Evolutionary conservation across 2,329 filamentous ascomycete species (phyloP), one percentile per base, ranked within the genome.

Genomic region (Colletotrichum paranaense): DNA sequence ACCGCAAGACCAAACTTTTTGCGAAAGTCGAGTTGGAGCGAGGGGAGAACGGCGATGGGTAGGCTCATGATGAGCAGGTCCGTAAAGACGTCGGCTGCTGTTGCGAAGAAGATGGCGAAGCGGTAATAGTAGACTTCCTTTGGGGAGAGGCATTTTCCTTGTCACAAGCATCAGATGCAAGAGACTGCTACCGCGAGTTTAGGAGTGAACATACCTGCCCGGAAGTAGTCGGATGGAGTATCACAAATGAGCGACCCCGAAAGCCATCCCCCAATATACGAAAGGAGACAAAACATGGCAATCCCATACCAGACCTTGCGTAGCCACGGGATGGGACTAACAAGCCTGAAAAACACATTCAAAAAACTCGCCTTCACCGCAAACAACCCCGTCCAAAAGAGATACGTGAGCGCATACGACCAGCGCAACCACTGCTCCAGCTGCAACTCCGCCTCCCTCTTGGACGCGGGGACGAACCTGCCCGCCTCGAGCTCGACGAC

Each of bases 291-390:
- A 53, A 78, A 77, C 5, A 68, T 52, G 19, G 67, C 72, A 26
- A 77, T 71, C 7, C n/a, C 32, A 30, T 74, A 78, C 77, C 77
- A 79, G 3, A 73, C 42, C 55, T 66, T 66, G 9, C 75, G 66
- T 8, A 74, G 46, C 26, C 73, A 16, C 5, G 73, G 64, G 35
- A 76, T 67, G 12, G 73, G 69, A 22, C 67, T 59, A 32, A 78
- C 73, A 22, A 78, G 68, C 3, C 72, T 67, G 56, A 71, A 79
- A 62, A 77, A 78, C 16, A 77, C 35, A 26, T 74, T 63, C 49
- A 79, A 57, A 60, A 78, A 76, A 62, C 77, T 76, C 8, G 77
- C 76, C 55, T 79, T 79, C 42, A 79, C 75, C 16, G 71, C 69
- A 76, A 77, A 79, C 1, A 79, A 62, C 1, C 74, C 69, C 7